A percentile compares a stretch with the other conserved stretches of the same genome.
phyloP scores from a whole-genome alignment of 2,329 filamentous ascomycete species.

The Mycosphaerella sp. region DNA sequence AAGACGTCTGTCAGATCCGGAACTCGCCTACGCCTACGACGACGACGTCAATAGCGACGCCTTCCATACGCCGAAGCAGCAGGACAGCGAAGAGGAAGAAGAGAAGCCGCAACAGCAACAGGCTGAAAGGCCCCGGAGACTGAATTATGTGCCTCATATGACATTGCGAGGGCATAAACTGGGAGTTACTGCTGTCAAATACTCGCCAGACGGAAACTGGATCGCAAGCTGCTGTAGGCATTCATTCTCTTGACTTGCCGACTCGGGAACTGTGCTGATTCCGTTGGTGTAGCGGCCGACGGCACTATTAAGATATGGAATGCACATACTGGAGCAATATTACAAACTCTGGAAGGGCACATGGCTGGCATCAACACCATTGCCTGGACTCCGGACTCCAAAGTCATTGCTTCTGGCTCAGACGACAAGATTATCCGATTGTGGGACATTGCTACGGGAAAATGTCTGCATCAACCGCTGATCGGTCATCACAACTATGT shows the following conservation, averaged over 20 bases:
- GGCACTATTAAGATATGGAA: constrained; percentile 90
- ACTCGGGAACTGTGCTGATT: constrained; percentile 1
- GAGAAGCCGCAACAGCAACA: constrained; percentile 21
- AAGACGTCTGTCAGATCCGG: constrained; percentile 21
- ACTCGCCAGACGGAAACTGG: constrained; percentile 84
- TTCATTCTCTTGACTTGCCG: neutral
- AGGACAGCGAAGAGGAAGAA: constrained; percentile 23
- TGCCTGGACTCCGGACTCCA: constrained; percentile 88
- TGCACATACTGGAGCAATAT: constrained; percentile 65
- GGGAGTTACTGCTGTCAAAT: constrained; percentile 76
- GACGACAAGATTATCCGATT: constrained; percentile 95
- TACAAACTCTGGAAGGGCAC: constrained; percentile 88
- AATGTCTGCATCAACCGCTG: constrained; percentile 55
- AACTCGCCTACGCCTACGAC: constrained; percentile 31
- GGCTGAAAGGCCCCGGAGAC: constrained; percentile 45
- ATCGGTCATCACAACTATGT: constrained; percentile 94
- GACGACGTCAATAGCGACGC: constrained; percentile 27
- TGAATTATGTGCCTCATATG: constrained; percentile 64
- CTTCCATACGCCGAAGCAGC: constrained; percentile 23
- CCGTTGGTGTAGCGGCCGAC: constrained; percentile 58
- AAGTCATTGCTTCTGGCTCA: constrained; percentile 79
- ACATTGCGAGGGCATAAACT: constrained; percentile 70
- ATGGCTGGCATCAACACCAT: constrained; percentile 87
- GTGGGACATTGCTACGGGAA: constrained; percentile 66
- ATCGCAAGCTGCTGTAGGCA: constrained; percentile 71